Percentiles rank a stretch among this genome's conserved stretches.
These are phyloP conservation scores for Sclerotinia trifoliorum DNA, from an alignment of 2,329 filamentous ascomycete genomes.

Conservation along the genomic window DNA sequence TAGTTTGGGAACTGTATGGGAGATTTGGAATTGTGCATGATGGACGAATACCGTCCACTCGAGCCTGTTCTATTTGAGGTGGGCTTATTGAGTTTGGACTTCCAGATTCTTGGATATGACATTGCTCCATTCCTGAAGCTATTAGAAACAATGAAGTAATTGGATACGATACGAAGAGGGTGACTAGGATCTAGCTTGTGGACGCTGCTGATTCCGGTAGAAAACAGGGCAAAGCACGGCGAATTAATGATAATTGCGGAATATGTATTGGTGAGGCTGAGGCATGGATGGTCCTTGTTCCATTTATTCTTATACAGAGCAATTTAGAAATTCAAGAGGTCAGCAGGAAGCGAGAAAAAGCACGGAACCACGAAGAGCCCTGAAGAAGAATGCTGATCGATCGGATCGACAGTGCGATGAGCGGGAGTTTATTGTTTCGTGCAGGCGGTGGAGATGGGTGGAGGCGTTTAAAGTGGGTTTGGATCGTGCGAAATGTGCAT, in stretches of 20 bases:
- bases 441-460: background rate
- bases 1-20: background rate
- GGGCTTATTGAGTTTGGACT: background rate
- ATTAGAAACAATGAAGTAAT: background rate
- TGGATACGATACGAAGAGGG: background rate
- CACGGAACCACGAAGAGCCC: background rate
- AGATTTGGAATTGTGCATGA: background rate
- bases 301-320: background rate
- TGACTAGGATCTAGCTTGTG: background rate
- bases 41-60: background rate
- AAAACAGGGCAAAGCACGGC: background rate
- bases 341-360: constrained; percentile 1
- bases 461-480: background rate
- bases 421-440: constrained; percentile 11
- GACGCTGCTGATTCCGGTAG: background rate
- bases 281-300: constrained; percentile 6
- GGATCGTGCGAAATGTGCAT: background rate
- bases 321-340: background rate
- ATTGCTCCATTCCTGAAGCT: background rate
- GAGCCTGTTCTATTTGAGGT: background rate
- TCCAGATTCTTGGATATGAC: background rate
- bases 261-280: background rate
- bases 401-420: constrained; percentile 11
- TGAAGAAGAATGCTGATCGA: constrained; percentile 4
- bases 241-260: background rate